Evolutionary conservation across 805 yeast species (phyloP), one percentile per base, ranked within the genome.

Genomic region (Grigorovia transvaalensis): DNA sequence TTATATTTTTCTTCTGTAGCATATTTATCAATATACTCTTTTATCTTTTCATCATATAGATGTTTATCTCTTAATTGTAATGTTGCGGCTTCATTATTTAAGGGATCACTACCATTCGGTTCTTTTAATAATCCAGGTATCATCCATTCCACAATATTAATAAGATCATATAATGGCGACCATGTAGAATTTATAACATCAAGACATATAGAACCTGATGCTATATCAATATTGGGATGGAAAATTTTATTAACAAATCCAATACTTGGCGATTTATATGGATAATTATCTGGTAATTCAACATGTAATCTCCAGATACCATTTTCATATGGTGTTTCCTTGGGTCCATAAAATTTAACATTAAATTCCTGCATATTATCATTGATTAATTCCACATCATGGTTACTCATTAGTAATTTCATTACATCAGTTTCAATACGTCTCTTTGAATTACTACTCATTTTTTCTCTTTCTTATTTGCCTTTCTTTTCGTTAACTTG

Each of bases 131-230:
- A 71, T 60, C 95, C 98, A 7, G 99, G 99, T 54, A 91, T 71
- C 71, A 91, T 93, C 64, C 88, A 84, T 62, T 91, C 98, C 65
- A 93, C 88, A 27, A 91, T 86, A 65, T 93, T 93, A 57, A 83
- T 74, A 57, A 93, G 77, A 51, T 93, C 97, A 73, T 89, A 91
- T 88, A 91, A 86, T 1, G 99, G 98, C 44, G 95, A 86, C 99
- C 99, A 91, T 0, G 98, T 88, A 64, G 91, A 96, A 66, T 91
- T 91, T 56, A 91, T 90, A 17, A 93, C 98, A 66, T 91, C 98
- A 48, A 91, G 79, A 69, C 99, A 91, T 7, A 91, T 96, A 0
- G 95, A 82, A 0, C 99, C 99, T 15, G 81, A 82, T 29, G 81
- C 76, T 65, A 89, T 95, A 65, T 91, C 99, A 55, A 91, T 89